Evolutionary conservation across 1,139 yeast species (phyloP).

Genomic region (Candida neerlandica): DNA sequence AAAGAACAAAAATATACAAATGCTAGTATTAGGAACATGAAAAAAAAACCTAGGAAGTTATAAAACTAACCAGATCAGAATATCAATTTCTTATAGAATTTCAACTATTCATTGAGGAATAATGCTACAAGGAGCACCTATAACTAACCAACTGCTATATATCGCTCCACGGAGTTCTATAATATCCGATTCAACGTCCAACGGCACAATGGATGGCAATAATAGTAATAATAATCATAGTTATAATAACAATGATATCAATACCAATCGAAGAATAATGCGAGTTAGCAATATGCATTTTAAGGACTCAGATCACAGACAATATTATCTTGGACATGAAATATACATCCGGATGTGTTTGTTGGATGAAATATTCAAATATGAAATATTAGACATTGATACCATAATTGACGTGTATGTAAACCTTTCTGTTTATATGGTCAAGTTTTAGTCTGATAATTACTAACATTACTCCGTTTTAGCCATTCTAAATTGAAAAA

Average conservation of each 20-base stretch:
- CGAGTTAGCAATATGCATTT: neutral
- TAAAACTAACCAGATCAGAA: neutral
- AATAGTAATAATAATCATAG: neutral
- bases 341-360: conserved; percentile 14
- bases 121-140: neutral
- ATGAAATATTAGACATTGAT: conserved; percentile 11
- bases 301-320: neutral
- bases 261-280: neutral
- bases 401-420: conserved; percentile 12
- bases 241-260: neutral
- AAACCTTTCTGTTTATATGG: neutral
- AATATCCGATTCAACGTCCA: too few species aligned
- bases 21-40: neutral
- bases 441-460: neutral
- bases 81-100: neutral
- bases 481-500: conserved; percentile 12
- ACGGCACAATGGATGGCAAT: too few species aligned
- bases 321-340: conserved; percentile 11
- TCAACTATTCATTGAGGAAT: neutral
- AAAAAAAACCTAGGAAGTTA: neutral
- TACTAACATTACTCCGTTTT: conserved; percentile 2
- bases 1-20: neutral
- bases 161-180: neutral
- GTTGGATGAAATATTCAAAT: conserved; percentile 16
- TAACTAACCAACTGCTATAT: neutral